Base-by-base conservation (phyloP, 306 rosid species). In the Acacia crassicarpa region DNA sequence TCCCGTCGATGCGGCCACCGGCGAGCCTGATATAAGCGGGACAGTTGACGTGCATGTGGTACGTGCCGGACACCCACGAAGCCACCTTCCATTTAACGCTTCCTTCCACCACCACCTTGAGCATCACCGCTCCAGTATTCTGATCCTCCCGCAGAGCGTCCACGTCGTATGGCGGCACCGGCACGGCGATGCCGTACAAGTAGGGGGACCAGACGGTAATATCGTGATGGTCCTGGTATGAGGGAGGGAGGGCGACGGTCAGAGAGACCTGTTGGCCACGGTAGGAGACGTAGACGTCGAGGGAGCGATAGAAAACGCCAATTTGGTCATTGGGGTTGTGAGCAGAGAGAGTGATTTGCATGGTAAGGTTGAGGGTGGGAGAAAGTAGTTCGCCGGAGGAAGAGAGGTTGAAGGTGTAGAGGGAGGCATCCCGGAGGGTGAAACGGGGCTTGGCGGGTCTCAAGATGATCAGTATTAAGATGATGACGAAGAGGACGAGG, bases 81-180 rank as follows among this genome's bases (percentile, higher is more conserved):
- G 97, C 97, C 3, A 94, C 98, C 72, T 92, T 90, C 98, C 98
- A 94, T 74, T 84, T 91, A 2, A 94, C 84, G 6, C 72, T 73
- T 0, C 98, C 98, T 19, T 75, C 85, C 61, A 92, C 79, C 74
- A 84, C 92, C 19, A 94, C 74, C 46, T 85, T 74, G 10, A 94
- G 72, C 79, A 92, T 20, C 30, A 90, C 78, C 0, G 78, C 78
- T 1, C 96, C 94, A 2, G 88, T 79, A 23, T 68, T 78, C 73
- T 58, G 83, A 62, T 93, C 98, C 76, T 88, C 90, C 23, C 40
- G 41, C 43, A 93, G 71, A 19, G 78, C 53, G 14, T 32, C 27
- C 41, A 77, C 76, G 46, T 75, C 23, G 15, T 35, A 85, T 4
- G 92, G 91, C 8, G 92, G 77, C 9, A 94, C 69, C 2, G 93